Base-by-base conservation (phyloP, 768 basidiomycete species). In the Coprinellus aureogranulatus region DNA sequence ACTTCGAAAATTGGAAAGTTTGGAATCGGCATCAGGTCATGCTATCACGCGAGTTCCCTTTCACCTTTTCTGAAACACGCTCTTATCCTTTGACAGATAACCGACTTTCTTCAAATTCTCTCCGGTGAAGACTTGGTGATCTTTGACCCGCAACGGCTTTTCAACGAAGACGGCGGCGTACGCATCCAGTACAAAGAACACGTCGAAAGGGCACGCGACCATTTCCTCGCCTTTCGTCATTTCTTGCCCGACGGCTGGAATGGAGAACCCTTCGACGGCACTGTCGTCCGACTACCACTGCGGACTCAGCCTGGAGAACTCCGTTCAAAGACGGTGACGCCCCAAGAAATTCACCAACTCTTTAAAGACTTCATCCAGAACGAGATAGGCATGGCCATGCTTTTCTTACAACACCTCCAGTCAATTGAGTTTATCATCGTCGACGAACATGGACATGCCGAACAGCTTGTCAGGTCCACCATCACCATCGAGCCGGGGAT, bases 1-100 rank as follows among this genome's bases (percentile, higher is more conserved):
- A 71, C 70, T 0, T 75, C 77, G 0, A 81, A 79, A 67, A 81
- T 79, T 5, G 81, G 81, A 20, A 83, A 81, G 61, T 82, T 77
- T 59, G 81, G 81, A 0, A 70, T 82, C 20, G 81, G 81, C 0
- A 81, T 82, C 61, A 67, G 81, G 18, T 76, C 78, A 0, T 73
- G 73, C n/a, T 83, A 81, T 60, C 80, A 83, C 63, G 80, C 81
- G 63, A 26, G 72, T 61, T 30, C 14, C 25, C 22, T n/a, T 11
- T 20, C 31, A 39, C n/a, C 31, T 20, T 14, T 5, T 39, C 20
- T n/a, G 47, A 8, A 44, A 42, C 31, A 14, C 47, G 41, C 41
- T 44, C 41, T 18, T n/a, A 16, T 22, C 8, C 20, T 6, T 44
- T 44, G 6, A n/a, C 18, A 83, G 81, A 58, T 81, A 6, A 81